Base-by-base conservation (phyloP, 2,329 filamentous ascomycete species). In the Nigrospora sphaerica region DNA sequence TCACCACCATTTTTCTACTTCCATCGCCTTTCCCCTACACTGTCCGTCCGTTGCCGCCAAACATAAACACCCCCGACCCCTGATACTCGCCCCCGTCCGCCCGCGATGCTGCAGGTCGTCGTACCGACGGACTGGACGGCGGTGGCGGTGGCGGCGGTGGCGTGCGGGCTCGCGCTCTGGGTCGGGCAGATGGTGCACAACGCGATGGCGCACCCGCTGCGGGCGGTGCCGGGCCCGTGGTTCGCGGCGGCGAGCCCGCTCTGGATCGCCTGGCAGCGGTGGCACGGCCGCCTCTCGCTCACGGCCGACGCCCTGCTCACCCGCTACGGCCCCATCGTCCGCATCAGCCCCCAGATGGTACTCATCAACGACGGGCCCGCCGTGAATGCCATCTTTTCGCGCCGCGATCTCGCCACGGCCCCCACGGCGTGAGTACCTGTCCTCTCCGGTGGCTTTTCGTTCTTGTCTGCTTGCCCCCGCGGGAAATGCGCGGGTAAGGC, bases 261-360 rank as follows among this genome's bases (percentile, higher is more conserved):
- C 12, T 52, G 48, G 50, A 52, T 52, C 17, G 46, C 48, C 12
- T 52, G 50, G 50, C 48, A 51, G 41, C 31, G 50, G 44, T 54
- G 52, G 50, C 46, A 54, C 42, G 52, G 52, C 41, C 33, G 48
- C 3, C 46, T 54, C 12, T 52, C 50, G 18, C 50, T 52, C 44
- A 28, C 34, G n/a, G 48, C 48, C 16, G 50, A 52, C 40, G 19
- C 40, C 4, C 49, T 52, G 3, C 49, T 52, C 6, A 34, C 48
- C 7, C 46, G 54, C 6, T 46, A 59, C 46, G 57, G 57, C 14
- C 57, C 57, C 4, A 31, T 59, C 0, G 53, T 59, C 2, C 47
- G 57, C 3, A 54, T 59, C 14, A 55, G 52, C 0, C 57, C 57
- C 9, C 57, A 54, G 0, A 59, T 59, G 54, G 44, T 57, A 6